Base-by-base conservation (phyloP, 2,329 filamentous ascomycete genomes). In the Aspergillus ibericus region DNA sequence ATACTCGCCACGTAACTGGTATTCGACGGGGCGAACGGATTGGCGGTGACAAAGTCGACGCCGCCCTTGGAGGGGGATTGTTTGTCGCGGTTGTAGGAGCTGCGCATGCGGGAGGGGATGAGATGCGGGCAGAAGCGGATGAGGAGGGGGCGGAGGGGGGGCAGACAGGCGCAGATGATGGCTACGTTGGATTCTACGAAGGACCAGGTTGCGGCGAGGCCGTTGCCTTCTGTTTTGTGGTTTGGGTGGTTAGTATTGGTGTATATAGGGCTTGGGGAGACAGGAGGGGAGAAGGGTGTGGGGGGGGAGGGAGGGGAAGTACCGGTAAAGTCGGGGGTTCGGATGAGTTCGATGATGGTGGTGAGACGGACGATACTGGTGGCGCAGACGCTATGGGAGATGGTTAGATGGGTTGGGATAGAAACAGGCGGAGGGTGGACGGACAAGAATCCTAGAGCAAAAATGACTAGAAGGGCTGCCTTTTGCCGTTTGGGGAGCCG, bases 141-240 rank as follows among this genome's bases (percentile, higher is more conserved):
- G 8, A 73, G 20, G 6, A 74, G 59, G 0, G 71, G 71, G 9
- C 68, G 63, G 0, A 73, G 58, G 0, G 66, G 59, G 2, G 69
- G 66, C 0, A 74, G 65, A 29, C 70, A 70, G 29, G 71, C 63
- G 61, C 72, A 73, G 48, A 73, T 66, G 9, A 73, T 69, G 53
- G 72, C 72, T 32, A 72, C 56, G 50, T 69, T 70, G 36, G 59
- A 52, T 63, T 73, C 72, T 15, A 72, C 60, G 32, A 63, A 67
- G 20, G 72, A 73, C 71, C 70, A 73, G 47, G 64, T 53, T 47
- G 68, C 68, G n/a, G 67, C 63, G 12, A 58, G 16, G 55, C 60
- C 61, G 56, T 71, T 72, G 29, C 32, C 58, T 47, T 62, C 67
- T 70, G 4, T n/a, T 38, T 7, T 32, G n/a, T 20, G 15, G 32